phyloP scores from a whole-genome alignment of 2,329 filamentous ascomycete genomes.

The Exophiala bonariae region DNA sequence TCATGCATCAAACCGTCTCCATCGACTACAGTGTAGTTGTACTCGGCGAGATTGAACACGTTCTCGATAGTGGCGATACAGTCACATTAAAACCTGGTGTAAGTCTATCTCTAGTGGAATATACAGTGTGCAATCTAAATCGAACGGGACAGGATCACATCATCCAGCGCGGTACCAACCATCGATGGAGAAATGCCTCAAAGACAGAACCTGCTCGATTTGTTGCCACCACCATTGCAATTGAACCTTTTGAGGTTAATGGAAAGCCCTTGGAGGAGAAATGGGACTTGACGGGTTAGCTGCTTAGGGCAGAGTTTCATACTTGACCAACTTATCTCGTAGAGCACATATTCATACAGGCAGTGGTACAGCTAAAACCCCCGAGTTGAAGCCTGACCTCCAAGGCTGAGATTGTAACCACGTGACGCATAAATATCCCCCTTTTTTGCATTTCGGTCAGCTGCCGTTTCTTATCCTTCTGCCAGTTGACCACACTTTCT shows the following conservation, averaged over 20 bases:
- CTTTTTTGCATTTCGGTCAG: no score
- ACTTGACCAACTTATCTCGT: no score
- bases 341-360: no score
- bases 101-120: background rate
- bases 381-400: no score
- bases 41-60: conserved; percentile 22
- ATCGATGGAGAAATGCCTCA: conserved; percentile 24
- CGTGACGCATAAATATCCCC: no score
- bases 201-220: conserved; percentile 21
- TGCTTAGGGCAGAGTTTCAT: no score
- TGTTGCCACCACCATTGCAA: conserved; percentile 18
- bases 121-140: background rate
- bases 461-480: no score
- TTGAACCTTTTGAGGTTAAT: conserved; percentile 20
- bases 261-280: conserved; percentile 20
- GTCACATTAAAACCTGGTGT: conserved; percentile 22
- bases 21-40: conserved; percentile 21
- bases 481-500: no score
- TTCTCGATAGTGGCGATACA: conserved; percentile 22
- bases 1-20: conserved; percentile 22
- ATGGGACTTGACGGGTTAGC: background rate
- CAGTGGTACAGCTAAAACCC: no score
- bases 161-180: conserved; percentile 25
- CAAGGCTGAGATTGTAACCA: no score
- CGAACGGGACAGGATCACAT: conserved; percentile 19